Base-by-base conservation (phyloP, 129 eudicot species). In the Rutidosis leptorrhynchoides region DNA sequence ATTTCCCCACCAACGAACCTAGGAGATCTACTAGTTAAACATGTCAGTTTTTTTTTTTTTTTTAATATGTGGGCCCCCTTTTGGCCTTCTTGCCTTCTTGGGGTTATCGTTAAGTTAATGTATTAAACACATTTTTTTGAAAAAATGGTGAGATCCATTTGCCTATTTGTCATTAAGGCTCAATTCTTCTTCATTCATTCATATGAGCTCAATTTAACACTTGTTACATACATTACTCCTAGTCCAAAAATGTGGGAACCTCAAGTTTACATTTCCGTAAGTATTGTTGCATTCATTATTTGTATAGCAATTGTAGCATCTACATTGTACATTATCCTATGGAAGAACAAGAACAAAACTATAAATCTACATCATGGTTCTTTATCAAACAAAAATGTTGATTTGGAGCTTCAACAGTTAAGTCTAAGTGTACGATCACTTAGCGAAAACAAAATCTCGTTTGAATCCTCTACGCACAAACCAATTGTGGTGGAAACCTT, bases 361-460 rank as follows among this genome's bases (percentile, higher is more conserved):
- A 77, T 64, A 61, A 48, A 66, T 59, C 65, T 46, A 40, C 48
- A 52, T 37, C 45, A 67, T 11, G 33, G 32, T 0, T 70, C 74
- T 24, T 55, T 56, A 56, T n/a, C 17, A 29, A 57, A 67, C 20
- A 82, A 78, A 52, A 69, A 37, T 7, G 62, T 19, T 10, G 94
- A 85, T 62, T 32, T 75, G 26, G 95, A 83, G 89, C 81, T 73
- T 48, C 89, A 84, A 73, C 86, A 82, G 70, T 72, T 83, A 10
- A 78, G 84, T 61, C 53, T 86, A 68, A 90, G 97, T 48, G 74
- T 82, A 3, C 61, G 90, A 62, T 83, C 90, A 6, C 55, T 85
- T 1, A 86, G 89, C 26, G 87, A 83, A 29, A 84, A 87, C 79
- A 84, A 90, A 52, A 73, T 80, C 35, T 90, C 95, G 0, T 84